Percentiles rank a stretch among this genome's conserved stretches.
These are phyloP conservation scores for Paspalum vaginatum DNA, from an alignment of 176 grass and related monocot species.

Conservation along the genomic window DNA sequence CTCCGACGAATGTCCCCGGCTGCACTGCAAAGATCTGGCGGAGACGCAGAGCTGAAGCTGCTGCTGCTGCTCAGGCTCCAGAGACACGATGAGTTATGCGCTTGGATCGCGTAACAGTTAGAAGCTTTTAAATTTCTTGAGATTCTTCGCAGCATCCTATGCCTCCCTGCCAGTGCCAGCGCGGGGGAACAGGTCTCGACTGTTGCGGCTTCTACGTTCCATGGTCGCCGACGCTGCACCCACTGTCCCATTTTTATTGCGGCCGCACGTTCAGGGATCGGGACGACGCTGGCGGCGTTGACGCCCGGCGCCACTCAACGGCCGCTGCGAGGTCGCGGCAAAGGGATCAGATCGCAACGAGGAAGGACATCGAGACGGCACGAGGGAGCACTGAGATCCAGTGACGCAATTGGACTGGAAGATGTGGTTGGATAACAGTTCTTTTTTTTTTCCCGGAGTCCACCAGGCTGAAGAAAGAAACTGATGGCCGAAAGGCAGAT, in stretches of 20 bases:
- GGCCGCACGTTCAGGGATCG: background rate
- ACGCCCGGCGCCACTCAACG: background rate
- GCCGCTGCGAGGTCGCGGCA: background rate
- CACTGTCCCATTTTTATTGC: background rate
- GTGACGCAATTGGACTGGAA: constrained; percentile 1
- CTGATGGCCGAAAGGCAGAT: background rate
- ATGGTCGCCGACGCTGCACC: constrained; percentile 23
- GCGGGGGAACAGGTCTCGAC: constrained; percentile 6
- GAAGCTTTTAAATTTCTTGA: background rate
- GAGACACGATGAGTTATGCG: constrained; percentile 3
- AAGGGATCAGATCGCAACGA: constrained; percentile 9
- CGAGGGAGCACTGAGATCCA: constrained; percentile 18
- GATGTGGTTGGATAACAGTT: too few species aligned
- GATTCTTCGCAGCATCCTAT: background rate
- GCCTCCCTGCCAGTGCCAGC: background rate
- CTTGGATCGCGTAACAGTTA: background rate
- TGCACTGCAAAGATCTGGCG: background rate
- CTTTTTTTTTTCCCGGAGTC: background rate
- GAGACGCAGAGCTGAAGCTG: background rate
- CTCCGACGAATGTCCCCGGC: too few species aligned
- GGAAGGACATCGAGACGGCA: background rate
- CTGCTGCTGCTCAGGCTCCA: background rate
- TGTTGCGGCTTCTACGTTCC: background rate
- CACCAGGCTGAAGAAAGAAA: constrained; percentile 1
- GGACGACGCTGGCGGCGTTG: background rate